phyloP scores from a whole-genome alignment of 164 flowering plant genomes.

The Macadamia integrifolia region DNA sequence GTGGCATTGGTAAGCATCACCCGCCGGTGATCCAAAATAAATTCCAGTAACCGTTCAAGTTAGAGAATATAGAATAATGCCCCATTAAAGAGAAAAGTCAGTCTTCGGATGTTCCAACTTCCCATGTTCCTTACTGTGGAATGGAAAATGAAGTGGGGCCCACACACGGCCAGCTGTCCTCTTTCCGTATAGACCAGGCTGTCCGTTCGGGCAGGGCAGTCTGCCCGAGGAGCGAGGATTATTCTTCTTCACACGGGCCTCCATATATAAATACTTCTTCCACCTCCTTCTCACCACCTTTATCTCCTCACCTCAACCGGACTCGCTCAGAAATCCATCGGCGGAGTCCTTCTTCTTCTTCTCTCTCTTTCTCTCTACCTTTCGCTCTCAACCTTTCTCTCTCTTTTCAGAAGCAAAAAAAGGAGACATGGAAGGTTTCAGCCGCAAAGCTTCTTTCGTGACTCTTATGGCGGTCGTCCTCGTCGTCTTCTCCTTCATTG shows the following conservation, averaged over 20 bases:
- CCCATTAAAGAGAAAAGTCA: too few relatives aligned
- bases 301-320: not conserved
- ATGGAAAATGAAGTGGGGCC: not conserved
- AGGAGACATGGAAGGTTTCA: conserved; percentile 15
- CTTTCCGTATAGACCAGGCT: not conserved
- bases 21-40: too few relatives aligned
- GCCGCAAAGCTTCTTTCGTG: conserved; percentile 6
- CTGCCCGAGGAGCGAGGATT: too few relatives aligned
- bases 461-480: conserved; percentile 22
- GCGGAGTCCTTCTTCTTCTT: not conserved
- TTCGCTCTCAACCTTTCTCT: not conserved
- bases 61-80: too few relatives aligned
- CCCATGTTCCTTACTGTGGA: too few relatives aligned
- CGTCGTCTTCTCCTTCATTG: conserved; percentile 16
- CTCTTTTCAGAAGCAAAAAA: not conserved
- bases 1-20: too few relatives aligned
- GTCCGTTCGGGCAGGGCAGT: not conserved
- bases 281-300: not conserved
- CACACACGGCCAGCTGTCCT: not conserved
- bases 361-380: not conserved
- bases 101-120: too few relatives aligned
- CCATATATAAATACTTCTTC: not conserved
- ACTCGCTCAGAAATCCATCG: too few relatives aligned
- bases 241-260: too few relatives aligned
- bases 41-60: too few relatives aligned